phyloP scores from a whole-genome alignment of 345 rosid species.

The Alliaria petiolata region DNA sequence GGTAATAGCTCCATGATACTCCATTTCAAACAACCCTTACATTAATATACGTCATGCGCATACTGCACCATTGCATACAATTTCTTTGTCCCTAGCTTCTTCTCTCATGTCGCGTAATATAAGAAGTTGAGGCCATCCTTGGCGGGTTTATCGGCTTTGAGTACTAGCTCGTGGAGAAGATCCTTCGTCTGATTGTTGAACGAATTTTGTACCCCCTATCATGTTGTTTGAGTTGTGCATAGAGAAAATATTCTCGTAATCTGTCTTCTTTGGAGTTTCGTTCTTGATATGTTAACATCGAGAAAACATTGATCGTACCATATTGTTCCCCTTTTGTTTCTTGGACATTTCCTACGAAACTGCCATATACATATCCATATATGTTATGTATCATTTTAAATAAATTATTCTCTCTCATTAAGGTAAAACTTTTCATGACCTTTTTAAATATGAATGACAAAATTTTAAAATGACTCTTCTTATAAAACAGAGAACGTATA shows the following conservation, averaged over 20 bases:
- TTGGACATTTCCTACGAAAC: no score
- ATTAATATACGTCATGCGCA: background rate
- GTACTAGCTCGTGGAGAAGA: conserved; percentile 26
- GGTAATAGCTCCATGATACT: no score
- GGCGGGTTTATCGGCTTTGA: background rate
- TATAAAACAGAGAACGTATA: no score
- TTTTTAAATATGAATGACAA: no score
- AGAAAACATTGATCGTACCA: no score
- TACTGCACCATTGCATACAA: conserved; percentile 2
- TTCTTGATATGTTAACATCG: no score
- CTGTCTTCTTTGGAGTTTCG: conserved; percentile 25
- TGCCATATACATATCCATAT: no score
- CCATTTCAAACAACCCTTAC: conserved; percentile 12
- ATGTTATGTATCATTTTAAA: no score
- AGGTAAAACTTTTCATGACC: no score
- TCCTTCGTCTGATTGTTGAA: conserved; percentile 36
- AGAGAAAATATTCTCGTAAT: conserved; percentile 26
- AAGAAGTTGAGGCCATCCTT: background rate
- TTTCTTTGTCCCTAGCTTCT: conserved; percentile 10
- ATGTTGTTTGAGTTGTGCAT: conserved; percentile 26
- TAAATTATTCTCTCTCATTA: no score
- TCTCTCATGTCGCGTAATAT: background rate
- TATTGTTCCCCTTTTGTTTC: no score
- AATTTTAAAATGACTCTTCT: no score
- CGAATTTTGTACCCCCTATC: background rate